Conservation (phyloP, 345 rosid genomes). For the Mangifera indica region DNA sequence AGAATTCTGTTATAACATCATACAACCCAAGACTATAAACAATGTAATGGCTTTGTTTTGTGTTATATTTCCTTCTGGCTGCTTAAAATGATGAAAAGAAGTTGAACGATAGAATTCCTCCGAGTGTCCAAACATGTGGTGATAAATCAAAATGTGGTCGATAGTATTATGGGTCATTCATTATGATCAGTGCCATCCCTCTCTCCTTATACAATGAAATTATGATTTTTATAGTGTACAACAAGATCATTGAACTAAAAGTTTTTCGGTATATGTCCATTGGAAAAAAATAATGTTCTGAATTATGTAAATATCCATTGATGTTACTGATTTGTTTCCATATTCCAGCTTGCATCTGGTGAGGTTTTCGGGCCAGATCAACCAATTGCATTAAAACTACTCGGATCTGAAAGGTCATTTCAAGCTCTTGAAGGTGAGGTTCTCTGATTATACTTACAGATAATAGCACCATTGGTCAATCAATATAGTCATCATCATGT, state of each 20-base stretch:
- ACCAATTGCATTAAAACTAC: conserved; percentile 79
- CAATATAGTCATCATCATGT: neutral
- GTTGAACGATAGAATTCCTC: neutral
- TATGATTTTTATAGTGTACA: neutral
- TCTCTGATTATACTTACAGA: neutral
- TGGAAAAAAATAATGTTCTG: neutral
- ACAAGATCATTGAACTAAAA: neutral
- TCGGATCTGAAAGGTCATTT: conserved; percentile 91
- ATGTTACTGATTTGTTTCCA: conserved; percentile 12
- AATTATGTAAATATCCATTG: neutral
- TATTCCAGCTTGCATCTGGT: conserved; percentile 85
- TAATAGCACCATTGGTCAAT: too few species aligned
- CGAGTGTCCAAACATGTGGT: neutral
- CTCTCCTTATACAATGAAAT: neutral
- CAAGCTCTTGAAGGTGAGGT: conserved; percentile 90
- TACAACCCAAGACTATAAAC: neutral
- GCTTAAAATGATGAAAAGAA: neutral
- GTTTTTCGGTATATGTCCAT: neutral
- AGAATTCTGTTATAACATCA: neutral
- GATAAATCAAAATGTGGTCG: neutral
- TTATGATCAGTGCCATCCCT: neutral
- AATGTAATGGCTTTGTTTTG: neutral
- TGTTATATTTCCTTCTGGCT: neutral
- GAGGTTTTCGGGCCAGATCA: conserved; percentile 89
- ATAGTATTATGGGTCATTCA: neutral